Conservation (phyloP, 306 rosid species). For the Canavalia ensiformis region DNA sequence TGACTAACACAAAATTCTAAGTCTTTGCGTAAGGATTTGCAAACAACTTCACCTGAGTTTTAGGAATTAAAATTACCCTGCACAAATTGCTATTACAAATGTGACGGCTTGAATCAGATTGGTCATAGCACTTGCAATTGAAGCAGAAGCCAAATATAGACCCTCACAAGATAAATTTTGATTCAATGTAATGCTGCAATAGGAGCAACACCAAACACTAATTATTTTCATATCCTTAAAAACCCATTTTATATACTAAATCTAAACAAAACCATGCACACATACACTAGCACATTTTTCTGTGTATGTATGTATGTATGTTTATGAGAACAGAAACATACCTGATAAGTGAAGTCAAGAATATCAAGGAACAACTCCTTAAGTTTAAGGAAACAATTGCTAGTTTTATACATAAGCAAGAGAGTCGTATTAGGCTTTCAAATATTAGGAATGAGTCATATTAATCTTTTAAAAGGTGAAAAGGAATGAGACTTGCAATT, state of each 20-base stretch:
- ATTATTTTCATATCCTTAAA: not conserved
- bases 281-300: no score
- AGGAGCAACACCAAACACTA: not conserved
- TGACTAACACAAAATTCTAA: no score
- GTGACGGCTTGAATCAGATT: slow-evolving; percentile 75
- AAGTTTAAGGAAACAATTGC: no score
- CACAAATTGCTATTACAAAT: slow-evolving; percentile 57
- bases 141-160: slow-evolving; percentile 57
- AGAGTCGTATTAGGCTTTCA: no score
- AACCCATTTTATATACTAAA: not conserved
- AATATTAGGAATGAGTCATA: no score
- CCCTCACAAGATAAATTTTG: slow-evolving; percentile 64
- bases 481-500: not conserved
- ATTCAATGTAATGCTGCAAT: slow-evolving; percentile 50
- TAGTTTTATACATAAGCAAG: no score
- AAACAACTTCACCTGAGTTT: not conserved
- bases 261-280: no score
- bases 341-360: no score
- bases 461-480: no score
- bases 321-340: no score
- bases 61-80: slow-evolving; percentile 51
- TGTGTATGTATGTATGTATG: no score
- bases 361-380: no score
- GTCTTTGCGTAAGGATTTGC: not conserved
- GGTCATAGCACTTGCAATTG: slow-evolving; percentile 62